Evolutionary conservation across 768 basidiomycete genomes (phyloP), one percentile per base, ranked within the genome.

Genomic region (Psilocybe tampanensis): DNA sequence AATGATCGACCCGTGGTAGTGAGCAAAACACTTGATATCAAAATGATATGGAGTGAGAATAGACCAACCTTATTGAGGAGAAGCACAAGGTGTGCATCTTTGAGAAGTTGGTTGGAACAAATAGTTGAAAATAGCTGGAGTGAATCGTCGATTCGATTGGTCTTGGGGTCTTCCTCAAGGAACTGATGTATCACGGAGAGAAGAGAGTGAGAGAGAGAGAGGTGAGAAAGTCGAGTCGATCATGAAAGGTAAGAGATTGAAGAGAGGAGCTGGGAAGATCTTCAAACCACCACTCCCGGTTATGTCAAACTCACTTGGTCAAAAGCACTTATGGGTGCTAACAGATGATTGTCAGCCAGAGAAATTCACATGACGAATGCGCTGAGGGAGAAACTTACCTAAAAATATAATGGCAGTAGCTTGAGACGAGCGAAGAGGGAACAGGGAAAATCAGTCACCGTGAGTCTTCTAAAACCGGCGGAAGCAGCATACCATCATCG

Each of bases 351-450:
- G 44, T 54, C 36, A 51, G 44, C 29, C n/a, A 56, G 41, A 29
- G 24, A 18, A 47, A 21, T 32, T 52, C 43, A 18, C 24, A 50
- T 34, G 24, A 26, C 47, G 17, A 17, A n/a, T 21, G 34, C 15
- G 47, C 42, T 39, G 26, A 42, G 43, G 42, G 32, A 45, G 52
- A 48, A 66, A 48, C n/a, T n/a, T 56, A 75, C 77, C 76, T 48
- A 94, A 74, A 71, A 94, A 94, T 70, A 94, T 93, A 66, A 94
- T 86, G 29, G 92, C 90, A 43, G 88, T 86, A 3, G 89, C 90
- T 92, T 66, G 47, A 43, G 18, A 42, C n/a, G 36, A 48, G 8
- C 19, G 15, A 41, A 17, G n/a, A 21, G 17, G 44, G 45, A 8
- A 26, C 42, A 26, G 23, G 36, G 17, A 47, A 41, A 26, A 55